These are phyloP conservation scores for Bromus sterilis DNA, from an alignment of 176 grass and related monocot species.

Conservation along the genomic window DNA sequence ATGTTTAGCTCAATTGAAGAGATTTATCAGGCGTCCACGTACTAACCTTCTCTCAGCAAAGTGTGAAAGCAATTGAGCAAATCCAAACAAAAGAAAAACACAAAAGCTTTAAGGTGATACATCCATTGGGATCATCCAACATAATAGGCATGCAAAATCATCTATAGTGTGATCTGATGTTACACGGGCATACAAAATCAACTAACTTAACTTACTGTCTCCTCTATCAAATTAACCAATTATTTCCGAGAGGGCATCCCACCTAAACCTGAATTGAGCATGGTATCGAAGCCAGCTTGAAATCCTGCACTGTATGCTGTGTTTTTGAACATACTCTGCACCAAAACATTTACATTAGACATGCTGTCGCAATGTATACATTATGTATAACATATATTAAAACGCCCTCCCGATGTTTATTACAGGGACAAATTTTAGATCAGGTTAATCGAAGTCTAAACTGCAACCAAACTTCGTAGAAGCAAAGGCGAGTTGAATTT, in stretches of 20 bases:
- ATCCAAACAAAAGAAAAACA: neutral
- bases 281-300: conserved; percentile 44
- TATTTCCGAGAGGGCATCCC: conserved; percentile 19
- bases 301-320: conserved; percentile 54
- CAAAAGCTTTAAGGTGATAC: neutral
- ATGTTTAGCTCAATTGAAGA: neutral
- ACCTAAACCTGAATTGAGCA: conserved; percentile 30
- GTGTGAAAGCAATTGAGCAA: neutral
- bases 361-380: neutral
- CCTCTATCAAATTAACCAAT: neutral
- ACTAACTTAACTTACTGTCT: neutral
- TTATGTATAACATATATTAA: neutral
- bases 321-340: conserved; percentile 70
- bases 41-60: no score
- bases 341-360: neutral
- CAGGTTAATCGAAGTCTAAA: neutral
- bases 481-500: neutral
- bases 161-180: neutral
- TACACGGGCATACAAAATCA: conserved; percentile 3
- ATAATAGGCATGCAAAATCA: neutral
- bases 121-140: neutral
- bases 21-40: no score
- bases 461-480: neutral
- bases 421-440: neutral
- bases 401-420: neutral